Percentiles rank a stretch among this genome's conserved stretches.
These are phyloP conservation scores for Hordeum marinum DNA, from an alignment of 176 grass and related monocot genomes.

Conservation along the genomic window DNA sequence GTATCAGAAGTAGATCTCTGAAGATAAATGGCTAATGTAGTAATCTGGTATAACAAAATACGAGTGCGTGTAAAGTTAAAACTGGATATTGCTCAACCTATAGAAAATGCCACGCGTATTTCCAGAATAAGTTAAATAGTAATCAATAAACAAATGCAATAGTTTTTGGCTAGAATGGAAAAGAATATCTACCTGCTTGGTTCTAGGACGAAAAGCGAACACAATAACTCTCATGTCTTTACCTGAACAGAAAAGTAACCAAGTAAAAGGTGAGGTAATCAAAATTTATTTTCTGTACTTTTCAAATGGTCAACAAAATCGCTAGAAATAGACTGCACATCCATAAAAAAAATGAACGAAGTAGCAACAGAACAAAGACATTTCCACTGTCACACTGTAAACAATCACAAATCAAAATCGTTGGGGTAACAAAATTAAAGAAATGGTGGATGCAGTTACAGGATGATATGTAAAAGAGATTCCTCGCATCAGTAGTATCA, in stretches of 20 bases:
- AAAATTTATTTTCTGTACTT: background rate
- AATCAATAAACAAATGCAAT: background rate
- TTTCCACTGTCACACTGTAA: background rate
- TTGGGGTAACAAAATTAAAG: background rate
- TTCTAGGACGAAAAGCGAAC: constrained; percentile 76
- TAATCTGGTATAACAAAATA: constrained; percentile 23
- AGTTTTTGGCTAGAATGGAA: background rate
- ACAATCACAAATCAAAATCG: background rate
- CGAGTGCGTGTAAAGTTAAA: background rate
- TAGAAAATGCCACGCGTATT: background rate
- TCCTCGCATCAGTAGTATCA: background rate
- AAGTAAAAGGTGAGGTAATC: constrained; percentile 17
- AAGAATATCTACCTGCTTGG: constrained; percentile 64
- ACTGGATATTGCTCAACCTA: constrained; percentile 5
- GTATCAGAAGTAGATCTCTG: constrained; percentile 23
- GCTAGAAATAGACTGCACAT: background rate
- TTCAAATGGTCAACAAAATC: background rate
- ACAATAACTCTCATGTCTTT: constrained; percentile 94
- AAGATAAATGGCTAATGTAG: background rate
- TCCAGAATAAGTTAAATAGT: background rate
- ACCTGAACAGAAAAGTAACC: constrained; percentile 43
- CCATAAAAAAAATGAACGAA: background rate
- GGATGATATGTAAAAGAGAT: background rate
- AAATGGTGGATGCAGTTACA: background rate
- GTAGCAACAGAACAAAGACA: background rate